Evolutionary conservation across 805 yeast genomes (phyloP), one percentile per base, ranked within the genome.

Genomic region (Monosporozyma yasuniensis): DNA sequence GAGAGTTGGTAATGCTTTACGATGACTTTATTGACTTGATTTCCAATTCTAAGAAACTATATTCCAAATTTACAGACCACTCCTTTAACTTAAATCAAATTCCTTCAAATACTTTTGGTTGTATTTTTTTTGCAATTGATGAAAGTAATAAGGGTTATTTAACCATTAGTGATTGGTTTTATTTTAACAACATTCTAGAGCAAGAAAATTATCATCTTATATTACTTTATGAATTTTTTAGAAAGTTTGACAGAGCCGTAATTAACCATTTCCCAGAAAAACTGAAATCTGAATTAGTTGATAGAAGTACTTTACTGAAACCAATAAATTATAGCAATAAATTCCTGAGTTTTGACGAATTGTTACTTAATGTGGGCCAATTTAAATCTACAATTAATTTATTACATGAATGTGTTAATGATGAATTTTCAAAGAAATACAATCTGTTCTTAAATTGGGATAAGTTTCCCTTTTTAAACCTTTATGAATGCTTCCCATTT

Each of bases 41-140:
- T 7, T 62, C 73, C 0, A 63, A 58, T 48, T 66, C 69, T 0
- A 59, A 57, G 34, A 54, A 58, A 21, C 42, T 65, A 19, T 61
- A 61, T 44, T 52, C 66, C 1, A 61, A 60, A 32, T 65, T 65
- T 38, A 61, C 70, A 3, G 71, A 69, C 47, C 72, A 69, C 50
- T 61, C 66, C 0, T 69, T 61, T 46, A 76, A 76, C 60, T 73
- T 77, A 56, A 74, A 75, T 54, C 74, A 73, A 56, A 73, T 81
- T 47, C 75, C 81, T 14, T 69, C 78, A 11, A 74, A 80, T 54
- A 75, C 84, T 3, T 80, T 79, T 64, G 85, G 84, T 5, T 74
- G 90, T 52, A 79, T 91, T 46, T 91, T 85, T 63, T 72, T 84
- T 50, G 80, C 88, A 25, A 87, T 96, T 14, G 98, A 91, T 68